Conservation (phyloP, 768 basidiomycete genomes). For the Lyophyllum semitale region DNA sequence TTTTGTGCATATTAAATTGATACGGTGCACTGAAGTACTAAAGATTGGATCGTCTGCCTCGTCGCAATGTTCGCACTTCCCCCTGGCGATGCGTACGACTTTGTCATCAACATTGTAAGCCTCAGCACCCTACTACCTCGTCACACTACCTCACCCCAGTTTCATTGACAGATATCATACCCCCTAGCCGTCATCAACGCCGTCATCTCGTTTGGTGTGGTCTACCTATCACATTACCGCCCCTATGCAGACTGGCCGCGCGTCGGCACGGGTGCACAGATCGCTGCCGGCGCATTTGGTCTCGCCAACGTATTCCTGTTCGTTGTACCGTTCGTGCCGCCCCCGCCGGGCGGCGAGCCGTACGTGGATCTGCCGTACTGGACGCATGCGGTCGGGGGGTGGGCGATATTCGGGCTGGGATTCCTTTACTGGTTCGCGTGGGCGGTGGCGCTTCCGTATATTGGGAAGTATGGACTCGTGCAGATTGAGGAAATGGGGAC, state of each 20-base stretch:
- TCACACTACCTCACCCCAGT: not conserved
- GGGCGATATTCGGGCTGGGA: constrained; percentile 31
- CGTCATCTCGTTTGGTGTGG: constrained; percentile 46
- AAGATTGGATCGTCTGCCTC: constrained; percentile 31
- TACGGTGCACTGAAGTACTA: not conserved
- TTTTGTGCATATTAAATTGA: not conserved
- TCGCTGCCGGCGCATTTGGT: constrained; percentile 42
- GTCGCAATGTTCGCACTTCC: constrained; percentile 39
- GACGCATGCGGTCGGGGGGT: constrained; percentile 30
- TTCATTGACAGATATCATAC: constrained; percentile 33
- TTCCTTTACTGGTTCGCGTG: constrained; percentile 27
- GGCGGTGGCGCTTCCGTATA: constrained; percentile 10
- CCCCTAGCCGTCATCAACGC: constrained; percentile 47
- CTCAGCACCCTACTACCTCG: not conserved
- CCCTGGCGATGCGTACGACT: constrained; percentile 62
- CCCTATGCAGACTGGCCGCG: constrained; percentile 15
- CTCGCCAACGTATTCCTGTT: constrained; percentile 52
- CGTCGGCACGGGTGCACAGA: constrained; percentile 8
- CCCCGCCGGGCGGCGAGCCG: constrained; percentile 38
- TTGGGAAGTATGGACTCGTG: constrained; percentile 9
- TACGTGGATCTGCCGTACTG: constrained; percentile 56
- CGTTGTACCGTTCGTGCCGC: constrained; percentile 48
- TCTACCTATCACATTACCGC: constrained; percentile 27
- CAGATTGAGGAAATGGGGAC: constrained; percentile 7
- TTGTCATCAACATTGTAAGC: constrained; percentile 52